Evolutionary conservation across 164 flowering plant species (phyloP).

Genomic region (Liquidambar formosana): DNA sequence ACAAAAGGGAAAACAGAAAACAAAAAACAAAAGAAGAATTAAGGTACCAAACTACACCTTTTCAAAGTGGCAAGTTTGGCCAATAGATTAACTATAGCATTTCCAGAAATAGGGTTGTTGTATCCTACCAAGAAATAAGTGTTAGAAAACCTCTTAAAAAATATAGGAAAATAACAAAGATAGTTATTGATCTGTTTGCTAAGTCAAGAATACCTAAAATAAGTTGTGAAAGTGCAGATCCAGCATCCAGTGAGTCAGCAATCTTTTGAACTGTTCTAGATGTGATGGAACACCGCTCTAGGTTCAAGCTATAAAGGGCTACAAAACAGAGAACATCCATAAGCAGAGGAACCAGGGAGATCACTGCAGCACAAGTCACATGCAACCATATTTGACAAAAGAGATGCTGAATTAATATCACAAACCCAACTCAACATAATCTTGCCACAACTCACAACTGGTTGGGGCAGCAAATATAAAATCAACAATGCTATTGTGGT

Average conservation of each 20-base stretch:
- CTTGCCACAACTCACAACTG: no score
- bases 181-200: background rate
- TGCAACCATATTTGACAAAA: background rate
- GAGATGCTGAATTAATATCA: background rate
- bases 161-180: background rate
- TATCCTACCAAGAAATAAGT: conserved; percentile 48
- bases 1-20: no score
- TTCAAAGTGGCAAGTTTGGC: conserved; percentile 62
- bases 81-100: conserved; percentile 51
- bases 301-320: conserved; percentile 83
- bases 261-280: conserved; percentile 89
- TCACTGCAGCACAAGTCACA: background rate
- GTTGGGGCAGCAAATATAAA: no score
- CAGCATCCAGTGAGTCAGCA: conserved; percentile 68
- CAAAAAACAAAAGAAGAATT: background rate
- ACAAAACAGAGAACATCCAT: conserved; percentile 18
- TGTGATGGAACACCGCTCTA: conserved; percentile 84
- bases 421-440: no score
- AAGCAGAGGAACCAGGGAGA: conserved; percentile 5
- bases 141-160: background rate
- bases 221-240: conserved; percentile 68
- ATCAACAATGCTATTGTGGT: background rate
- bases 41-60: conserved; percentile 46
- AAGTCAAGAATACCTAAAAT: conserved; percentile 54
- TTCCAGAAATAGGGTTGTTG: conserved; percentile 73